Conservation (phyloP, 2,329 filamentous ascomycete genomes). For the Fonsecaea nubica region DNA sequence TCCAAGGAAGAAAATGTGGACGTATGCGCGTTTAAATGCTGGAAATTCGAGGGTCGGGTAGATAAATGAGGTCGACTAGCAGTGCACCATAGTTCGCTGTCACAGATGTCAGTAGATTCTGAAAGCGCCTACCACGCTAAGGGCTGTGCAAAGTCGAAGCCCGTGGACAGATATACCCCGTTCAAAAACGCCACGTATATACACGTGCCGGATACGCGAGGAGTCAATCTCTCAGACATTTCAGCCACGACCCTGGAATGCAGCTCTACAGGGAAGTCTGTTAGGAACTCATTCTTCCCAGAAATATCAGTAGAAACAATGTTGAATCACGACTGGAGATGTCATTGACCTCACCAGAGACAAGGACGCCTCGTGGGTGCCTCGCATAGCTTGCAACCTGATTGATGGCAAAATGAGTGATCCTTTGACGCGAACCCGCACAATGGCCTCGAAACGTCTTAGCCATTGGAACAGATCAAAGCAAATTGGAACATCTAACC, state of each 20-base stretch:
- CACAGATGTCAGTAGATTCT: not conserved
- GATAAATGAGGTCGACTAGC: not conserved
- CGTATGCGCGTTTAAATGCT: conserved; percentile 1
- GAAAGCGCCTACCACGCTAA: not conserved
- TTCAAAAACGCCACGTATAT: conserved; percentile 16
- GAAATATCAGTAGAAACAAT: not conserved
- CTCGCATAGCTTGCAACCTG: conserved; percentile 8
- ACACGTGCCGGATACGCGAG: conserved; percentile 6
- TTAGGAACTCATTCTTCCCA: not conserved
- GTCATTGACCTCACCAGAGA: not conserved
- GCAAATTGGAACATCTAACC: conserved; percentile 2
- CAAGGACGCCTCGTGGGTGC: conserved; percentile 22
- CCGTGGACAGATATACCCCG: conserved; percentile 12
- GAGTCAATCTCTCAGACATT: not conserved
- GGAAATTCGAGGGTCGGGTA: not conserved
- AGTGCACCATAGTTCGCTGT: not conserved
- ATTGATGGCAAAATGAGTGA: not conserved
- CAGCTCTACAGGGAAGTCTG: not conserved
- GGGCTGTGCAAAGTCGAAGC: conserved; percentile 1
- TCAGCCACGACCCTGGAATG: not conserved
- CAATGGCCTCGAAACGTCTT: conserved; percentile 16
- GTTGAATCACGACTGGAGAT: not conserved
- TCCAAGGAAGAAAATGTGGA: not conserved
- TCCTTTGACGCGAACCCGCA: conserved; percentile 5
- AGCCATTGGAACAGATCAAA: conserved; percentile 1